Base-by-base conservation (phyloP, 2,329 filamentous ascomycete genomes). In the Chrysoporthe cubensis region DNA sequence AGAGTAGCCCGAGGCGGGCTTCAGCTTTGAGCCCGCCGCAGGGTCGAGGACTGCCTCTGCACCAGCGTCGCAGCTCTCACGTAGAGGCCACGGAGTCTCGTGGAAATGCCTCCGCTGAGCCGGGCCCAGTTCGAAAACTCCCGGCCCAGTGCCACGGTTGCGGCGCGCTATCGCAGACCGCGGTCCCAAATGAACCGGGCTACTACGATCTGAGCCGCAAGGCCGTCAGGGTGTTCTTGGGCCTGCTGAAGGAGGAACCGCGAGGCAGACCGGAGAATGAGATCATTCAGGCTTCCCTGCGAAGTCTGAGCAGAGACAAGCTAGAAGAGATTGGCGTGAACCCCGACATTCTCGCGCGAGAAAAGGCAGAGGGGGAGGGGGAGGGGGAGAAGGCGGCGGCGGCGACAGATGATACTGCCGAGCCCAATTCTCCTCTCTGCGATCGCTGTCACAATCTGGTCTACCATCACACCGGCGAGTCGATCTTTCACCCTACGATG, bases 391-490 rank as follows among this genome's bases (percentile, higher is more conserved):
- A 43, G 40, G 4, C 13, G 9, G 56, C 60, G 48, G 18, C 26
- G 18, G 4, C 40, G 16, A 9, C 14, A 32, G 4, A 14, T 32
- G 14, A 21, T 18, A n/a, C 18, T 8, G 14, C 26, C 13, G 42
- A 46, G 54, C 70, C 75, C 2, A 81, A 81, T 66, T 73, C 80
- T 3, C 91, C 91, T 1, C 79, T 97, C 7, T 99, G 96, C 80
- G 91, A 96, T 72, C 88, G 96, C 74, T 99, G 96, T 75, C 94
- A 97, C 77, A 85, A 89, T 44, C 84, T 99, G 37, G 78, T 91
- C 32, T 90, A 98, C 77, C 90, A 98, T 76, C 87, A 88, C 69
- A 82, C 84, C 18, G 92, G 91, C 8, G 80, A 86, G 18, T 85
- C 92, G 6, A 95, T 96, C 73, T 85, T 87, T 66, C 93, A 97